Base-by-base conservation (phyloP, 768 basidiomycete species). In the Rhodotorula diobovata region DNA sequence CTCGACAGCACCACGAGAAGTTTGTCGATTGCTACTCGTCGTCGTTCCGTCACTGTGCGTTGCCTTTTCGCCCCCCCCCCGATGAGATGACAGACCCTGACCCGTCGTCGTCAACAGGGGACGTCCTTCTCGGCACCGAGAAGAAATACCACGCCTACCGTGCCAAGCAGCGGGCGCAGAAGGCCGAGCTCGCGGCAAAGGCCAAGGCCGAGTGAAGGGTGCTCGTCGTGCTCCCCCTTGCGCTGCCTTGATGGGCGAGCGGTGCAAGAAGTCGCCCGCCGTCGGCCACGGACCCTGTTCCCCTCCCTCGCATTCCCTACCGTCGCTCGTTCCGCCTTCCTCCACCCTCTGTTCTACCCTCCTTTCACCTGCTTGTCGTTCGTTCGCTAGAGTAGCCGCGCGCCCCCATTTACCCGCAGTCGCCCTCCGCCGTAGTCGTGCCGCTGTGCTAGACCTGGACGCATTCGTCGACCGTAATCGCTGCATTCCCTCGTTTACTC, bases 101-200 rank as follows among this genome's bases (percentile, higher is more conserved):
- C 12, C n/a, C n/a, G n/a, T n/a, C n/a, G n/a, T 4, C 39, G 39
- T 15, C 4, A 4, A 14, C 57, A 58, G 57, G 55, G 81, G 95
- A 98, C 81, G 85, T 85, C 70, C 81, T 92, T 8, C 88, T 90
- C 78, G 93, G 93, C 61, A 98, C 95, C 0, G 95, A 99, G 78
- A 81, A 84, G 81, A 92, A 91, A 83, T 98, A 96, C 83, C 86
- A 84, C 32, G 88, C 86, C 45, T 93, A 94, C 84, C 86, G 88
- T 71, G 83, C n/a, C 10, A 54, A 78, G 67, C 69, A 74, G 66
- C 51, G 68, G 66, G 71, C 61, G 37, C 55, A 68, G 37, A 57
- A 57, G 56, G 56, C 15, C 15, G 48, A 23, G 20, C 23, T 37
- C 23, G 32, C 32, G 32, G 43, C 16, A 12, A 57, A 57, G 55